Evolutionary conservation across 768 basidiomycete genomes (phyloP).

Genomic region (Boletus coccyginus): DNA sequence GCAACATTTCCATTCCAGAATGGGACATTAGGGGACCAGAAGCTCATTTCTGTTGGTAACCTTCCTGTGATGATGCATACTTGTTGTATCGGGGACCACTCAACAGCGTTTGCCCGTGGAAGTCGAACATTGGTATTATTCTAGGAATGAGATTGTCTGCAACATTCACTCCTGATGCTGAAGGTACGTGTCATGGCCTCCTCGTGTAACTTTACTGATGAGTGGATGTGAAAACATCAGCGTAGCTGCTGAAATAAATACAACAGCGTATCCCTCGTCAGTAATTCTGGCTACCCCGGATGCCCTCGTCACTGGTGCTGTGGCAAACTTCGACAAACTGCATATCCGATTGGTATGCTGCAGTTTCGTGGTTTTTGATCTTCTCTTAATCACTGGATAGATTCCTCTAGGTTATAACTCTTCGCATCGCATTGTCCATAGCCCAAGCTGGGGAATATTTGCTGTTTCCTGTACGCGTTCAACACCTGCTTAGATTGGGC

Average conservation of each 20-base stretch:
- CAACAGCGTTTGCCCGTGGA: constrained; percentile 67
- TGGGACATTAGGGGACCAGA: constrained; percentile 43
- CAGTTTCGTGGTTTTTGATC: not conserved
- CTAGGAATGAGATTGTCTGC: constrained; percentile 61
- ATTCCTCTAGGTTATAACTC: constrained; percentile 68
- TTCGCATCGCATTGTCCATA: constrained; percentile 66
- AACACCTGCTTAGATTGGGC: constrained; percentile 53
- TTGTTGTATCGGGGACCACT: constrained; percentile 51
- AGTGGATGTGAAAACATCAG: constrained; percentile 36
- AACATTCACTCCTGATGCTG: constrained; percentile 67
- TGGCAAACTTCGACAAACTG: constrained; percentile 70
- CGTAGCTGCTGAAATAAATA: constrained; percentile 51
- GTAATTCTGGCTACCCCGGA: constrained; percentile 55
- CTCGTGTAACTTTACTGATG: not conserved
- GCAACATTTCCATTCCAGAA: constrained; percentile 51
- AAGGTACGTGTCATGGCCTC: constrained; percentile 42
- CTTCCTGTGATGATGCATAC: constrained; percentile 61
- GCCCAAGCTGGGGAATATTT: constrained; percentile 51
- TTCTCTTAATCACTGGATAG: constrained; percentile 35
- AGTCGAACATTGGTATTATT: constrained; percentile 68
- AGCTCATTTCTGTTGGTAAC: constrained; percentile 61
- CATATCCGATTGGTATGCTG: constrained; percentile 71
- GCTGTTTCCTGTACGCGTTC: constrained; percentile 62
- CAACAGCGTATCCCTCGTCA: constrained; percentile 45
- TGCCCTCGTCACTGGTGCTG: constrained; percentile 60